Evolutionary conservation across 306 rosid species (phyloP), one percentile per base, ranked within the genome.

Genomic region (Senna siamea): DNA sequence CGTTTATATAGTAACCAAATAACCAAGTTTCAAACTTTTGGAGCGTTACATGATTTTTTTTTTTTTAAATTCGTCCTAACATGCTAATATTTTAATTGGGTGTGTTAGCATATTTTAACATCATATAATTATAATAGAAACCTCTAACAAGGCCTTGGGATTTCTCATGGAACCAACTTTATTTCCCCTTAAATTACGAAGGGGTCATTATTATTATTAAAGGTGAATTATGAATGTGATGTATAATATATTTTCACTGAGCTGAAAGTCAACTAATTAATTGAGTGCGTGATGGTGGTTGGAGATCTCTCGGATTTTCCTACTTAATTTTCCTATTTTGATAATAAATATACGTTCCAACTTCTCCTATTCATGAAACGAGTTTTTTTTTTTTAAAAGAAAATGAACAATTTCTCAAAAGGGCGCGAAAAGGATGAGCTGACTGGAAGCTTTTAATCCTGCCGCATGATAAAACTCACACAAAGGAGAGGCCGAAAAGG

Each of bases 161-260:
- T 63, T 63, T 12, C 7, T 38, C 67, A 17, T 34, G 18, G 69
- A 40, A 63, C 46, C 34, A 6, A 38, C 34, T 40, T 60, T 17
- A 14, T 59, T 6, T 35, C 6, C 5, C 58, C 65, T 32, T 34
- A 32, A 38, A 59, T 59, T 59, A 60, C 17, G 28, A 17, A 9
- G 5, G 66, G 11, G 11, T 6, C n/a, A 17, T 17, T 37, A 7
- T 13, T 23, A 5, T 40, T 26, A 6, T 58, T 32, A 1, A 12
- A 59, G 13, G 22, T n/a, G 65, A 23, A 62, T 62, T 62, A 62
- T 62, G 48, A 9, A 61, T 61, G 67, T 18, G 8, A 35, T 61
- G n/a, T 13, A 13, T 47, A 13, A n/a, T 47, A 47, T 47, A 47
- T 1, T 1, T 5, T 13, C n/a, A 11, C 5, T 6, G 55, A 10